Conservation (phyloP, 169 alveolate genomes). For the Plasmodium coatneyi region DNA sequence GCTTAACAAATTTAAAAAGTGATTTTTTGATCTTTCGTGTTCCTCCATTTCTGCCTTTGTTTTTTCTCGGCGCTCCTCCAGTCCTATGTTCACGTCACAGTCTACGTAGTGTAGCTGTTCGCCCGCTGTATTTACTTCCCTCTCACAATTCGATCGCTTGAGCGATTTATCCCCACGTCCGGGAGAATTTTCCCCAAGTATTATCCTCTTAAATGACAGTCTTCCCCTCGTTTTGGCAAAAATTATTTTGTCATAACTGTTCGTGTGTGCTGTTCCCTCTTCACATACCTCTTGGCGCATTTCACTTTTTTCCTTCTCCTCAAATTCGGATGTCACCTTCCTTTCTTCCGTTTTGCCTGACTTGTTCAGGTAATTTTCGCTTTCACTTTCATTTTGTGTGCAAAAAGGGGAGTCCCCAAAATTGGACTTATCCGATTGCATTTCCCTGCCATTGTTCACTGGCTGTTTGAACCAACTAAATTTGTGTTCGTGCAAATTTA, state of each 20-base stretch:
- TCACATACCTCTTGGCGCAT: neutral
- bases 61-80: conserved; percentile 31
- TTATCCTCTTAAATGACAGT: conserved; percentile 48
- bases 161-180: neutral
- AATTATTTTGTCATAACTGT: conserved; percentile 52
- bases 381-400: neutral
- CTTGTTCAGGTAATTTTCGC: neutral
- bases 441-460: neutral
- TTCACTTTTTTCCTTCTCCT: neutral
- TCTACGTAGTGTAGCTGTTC: conserved; percentile 54
- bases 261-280: neutral
- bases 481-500: conserved; percentile 23
- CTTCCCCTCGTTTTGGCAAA: conserved; percentile 30
- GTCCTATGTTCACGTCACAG: conserved; percentile 60
- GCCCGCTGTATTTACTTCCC: neutral
- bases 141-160: neutral
- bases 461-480: conserved; percentile 41
- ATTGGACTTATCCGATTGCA: neutral
- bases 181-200: neutral
- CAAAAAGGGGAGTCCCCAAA: neutral
- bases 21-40: conserved; percentile 33
- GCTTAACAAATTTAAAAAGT: conserved; percentile 40
- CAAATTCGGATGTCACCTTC: neutral
- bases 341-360: neutral
- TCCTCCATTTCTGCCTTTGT: conserved; percentile 37